A percentile compares a stretch with the other conserved stretches of the same genome.
phyloP scores from a whole-genome alignment of 23 red algal genomes.

The Cyanidiococcus yangmingshanensis region DNA sequence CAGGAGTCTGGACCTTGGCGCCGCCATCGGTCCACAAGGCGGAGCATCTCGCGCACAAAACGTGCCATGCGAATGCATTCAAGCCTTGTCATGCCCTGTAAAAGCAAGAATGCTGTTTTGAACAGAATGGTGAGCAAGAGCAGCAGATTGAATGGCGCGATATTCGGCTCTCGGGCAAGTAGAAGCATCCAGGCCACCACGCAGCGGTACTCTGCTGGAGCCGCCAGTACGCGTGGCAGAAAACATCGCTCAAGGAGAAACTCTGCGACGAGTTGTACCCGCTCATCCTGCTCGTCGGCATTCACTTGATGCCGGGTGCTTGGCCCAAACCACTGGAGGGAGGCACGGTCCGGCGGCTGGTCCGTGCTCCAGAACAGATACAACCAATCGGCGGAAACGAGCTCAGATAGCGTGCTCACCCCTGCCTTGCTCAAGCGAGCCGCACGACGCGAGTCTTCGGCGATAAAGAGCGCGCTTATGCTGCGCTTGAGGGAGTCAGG shows the following conservation, averaged over 20 bases:
- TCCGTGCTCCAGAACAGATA: neutral
- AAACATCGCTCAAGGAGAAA: neutral
- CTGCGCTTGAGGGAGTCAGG: neutral
- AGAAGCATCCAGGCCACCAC: neutral
- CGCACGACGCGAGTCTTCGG: neutral
- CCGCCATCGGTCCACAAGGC: neutral
- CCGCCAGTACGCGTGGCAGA: neutral
- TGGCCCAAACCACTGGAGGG: neutral
- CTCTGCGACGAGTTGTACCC: neutral
- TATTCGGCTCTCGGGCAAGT: neutral
- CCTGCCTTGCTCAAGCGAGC: neutral
- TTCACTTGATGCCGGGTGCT: neutral
- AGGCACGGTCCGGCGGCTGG: neutral
- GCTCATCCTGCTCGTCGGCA: neutral
- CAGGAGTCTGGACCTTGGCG: neutral
- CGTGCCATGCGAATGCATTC: conserved; percentile 8
- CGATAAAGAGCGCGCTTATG: neutral
- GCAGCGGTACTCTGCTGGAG: neutral
- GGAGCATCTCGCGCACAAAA: neutral
- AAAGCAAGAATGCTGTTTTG: neutral
- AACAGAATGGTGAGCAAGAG: conserved; percentile 2
- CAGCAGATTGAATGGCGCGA: conserved; percentile 1
- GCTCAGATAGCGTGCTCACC: neutral
- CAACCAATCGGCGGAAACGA: neutral
- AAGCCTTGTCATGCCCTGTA: neutral